phyloP scores from a whole-genome alignment of 352 stramenopile genomes.

The Phytophthora pluvialis region DNA sequence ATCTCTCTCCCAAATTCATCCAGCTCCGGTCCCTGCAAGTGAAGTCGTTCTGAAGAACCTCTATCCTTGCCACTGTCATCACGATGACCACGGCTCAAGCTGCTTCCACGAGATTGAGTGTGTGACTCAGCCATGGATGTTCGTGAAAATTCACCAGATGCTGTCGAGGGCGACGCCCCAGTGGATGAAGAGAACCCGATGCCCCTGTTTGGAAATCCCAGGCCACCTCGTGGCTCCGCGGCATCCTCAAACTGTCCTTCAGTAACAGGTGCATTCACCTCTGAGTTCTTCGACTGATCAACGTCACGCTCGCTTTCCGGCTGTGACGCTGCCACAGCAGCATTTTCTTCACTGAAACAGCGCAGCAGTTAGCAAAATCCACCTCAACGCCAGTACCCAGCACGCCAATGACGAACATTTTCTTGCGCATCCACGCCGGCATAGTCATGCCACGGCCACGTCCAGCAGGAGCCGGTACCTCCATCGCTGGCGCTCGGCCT shows the following conservation, averaged over 20 bases:
- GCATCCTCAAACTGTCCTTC: conserved; percentile 73
- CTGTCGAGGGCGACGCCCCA: conserved; percentile 2
- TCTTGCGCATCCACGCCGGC: conserved; percentile 93
- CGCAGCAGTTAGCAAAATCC: conserved; percentile 17
- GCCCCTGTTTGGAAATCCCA: conserved; percentile 40
- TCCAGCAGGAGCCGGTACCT: conserved; percentile 59
- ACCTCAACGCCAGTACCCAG: conserved; percentile 1
- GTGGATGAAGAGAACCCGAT: conserved; percentile 32
- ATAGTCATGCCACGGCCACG: conserved; percentile 91
- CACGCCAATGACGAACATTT: conserved; percentile 62
- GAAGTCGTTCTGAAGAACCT: conserved; percentile 5
- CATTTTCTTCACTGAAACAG: conserved; percentile 66
- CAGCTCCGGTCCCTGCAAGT: conserved; percentile 6
- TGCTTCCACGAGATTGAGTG: not conserved
- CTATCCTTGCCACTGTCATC: conserved; percentile 12
- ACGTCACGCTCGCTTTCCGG: conserved; percentile 42
- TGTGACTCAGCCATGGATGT: conserved; percentile 8
- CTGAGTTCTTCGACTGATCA: conserved; percentile 13
- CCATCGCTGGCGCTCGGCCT: conserved; percentile 61
- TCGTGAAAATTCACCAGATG: not conserved
- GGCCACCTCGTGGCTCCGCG: conserved; percentile 27
- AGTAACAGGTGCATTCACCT: not conserved
- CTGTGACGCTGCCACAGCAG: conserved; percentile 24
- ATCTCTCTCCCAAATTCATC: conserved; percentile 45
- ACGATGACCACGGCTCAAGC: not conserved